These are phyloP conservation scores for Pterocarpus macrocarpus DNA, from an alignment of 306 rosid species.

Conservation along the genomic window DNA sequence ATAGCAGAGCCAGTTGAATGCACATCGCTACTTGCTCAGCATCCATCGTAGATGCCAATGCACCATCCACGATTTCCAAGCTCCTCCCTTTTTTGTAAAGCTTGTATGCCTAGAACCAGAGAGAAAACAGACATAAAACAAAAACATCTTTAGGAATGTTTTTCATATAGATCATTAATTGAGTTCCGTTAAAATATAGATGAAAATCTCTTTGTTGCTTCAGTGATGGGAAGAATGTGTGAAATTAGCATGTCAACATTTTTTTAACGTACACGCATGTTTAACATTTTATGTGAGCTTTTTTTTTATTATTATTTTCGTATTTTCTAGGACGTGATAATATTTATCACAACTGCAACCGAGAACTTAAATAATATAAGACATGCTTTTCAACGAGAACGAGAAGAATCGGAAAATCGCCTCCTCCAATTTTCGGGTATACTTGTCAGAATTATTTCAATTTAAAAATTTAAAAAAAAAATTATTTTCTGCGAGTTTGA, in stretches of 20 bases:
- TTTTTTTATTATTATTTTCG: background rate
- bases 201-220: background rate
- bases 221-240: background rate
- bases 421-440: background rate
- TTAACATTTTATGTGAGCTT: background rate
- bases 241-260: background rate
- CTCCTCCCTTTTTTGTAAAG: slow-evolving; percentile 82
- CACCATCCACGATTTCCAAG: slow-evolving; percentile 75
- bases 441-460: background rate
- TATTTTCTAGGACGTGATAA: background rate
- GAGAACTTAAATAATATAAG: background rate
- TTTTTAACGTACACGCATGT: background rate
- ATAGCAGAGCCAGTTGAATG: slow-evolving; percentile 52
- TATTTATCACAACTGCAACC: background rate
- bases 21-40: slow-evolving; percentile 76
- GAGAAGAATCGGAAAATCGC: background rate
- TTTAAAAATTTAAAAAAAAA: background rate
- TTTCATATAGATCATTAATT: slow-evolving; percentile 44
- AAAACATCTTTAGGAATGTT: background rate
- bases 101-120: slow-evolving; percentile 74
- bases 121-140: slow-evolving; percentile 40
- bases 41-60: slow-evolving; percentile 59
- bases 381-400: no score
- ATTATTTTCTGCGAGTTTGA: background rate
- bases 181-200: slow-evolving; percentile 25